Evolutionary conservation across 2,329 filamentous ascomycete species (phyloP).

Genomic region (Stagonosporopsis chrysanthemi): DNA sequence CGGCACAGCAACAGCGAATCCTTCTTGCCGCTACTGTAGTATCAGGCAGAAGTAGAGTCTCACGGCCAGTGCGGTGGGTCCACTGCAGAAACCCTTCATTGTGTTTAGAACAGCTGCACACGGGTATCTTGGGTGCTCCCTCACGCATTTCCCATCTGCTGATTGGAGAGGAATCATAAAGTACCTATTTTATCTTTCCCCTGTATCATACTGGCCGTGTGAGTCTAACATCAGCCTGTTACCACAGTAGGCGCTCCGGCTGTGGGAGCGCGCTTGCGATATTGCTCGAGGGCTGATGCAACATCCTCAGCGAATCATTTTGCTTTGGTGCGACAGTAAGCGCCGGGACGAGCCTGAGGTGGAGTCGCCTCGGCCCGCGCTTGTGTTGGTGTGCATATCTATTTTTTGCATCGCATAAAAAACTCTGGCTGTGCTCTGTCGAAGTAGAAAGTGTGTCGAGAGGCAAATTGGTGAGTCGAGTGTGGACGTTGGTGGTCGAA

Average conservation of each 20-base stretch:
- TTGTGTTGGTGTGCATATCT: conserved; percentile 5
- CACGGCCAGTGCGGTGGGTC: too few species aligned
- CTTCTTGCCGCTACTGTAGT: conserved; percentile 10
- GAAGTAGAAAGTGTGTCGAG: not conserved
- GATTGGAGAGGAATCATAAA: too few species aligned
- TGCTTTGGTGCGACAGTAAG: conserved; percentile 33
- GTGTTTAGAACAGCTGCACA: too few species aligned
- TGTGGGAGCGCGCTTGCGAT: conserved; percentile 34
- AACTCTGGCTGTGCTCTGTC: not conserved
- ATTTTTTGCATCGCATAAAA: conserved; percentile 12
- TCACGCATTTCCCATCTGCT: too few species aligned
- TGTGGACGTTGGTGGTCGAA: not conserved
- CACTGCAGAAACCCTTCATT: too few species aligned
- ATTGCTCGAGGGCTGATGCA: conserved; percentile 7
- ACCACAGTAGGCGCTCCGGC: conserved; percentile 7
- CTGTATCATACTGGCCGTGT: too few species aligned
- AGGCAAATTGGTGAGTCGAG: not conserved
- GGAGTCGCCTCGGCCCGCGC: conserved; percentile 14
- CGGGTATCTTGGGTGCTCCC: too few species aligned
- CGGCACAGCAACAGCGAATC: conserved; percentile 37
- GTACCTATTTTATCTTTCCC: too few species aligned
- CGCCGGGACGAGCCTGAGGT: conserved; percentile 23
- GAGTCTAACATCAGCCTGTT: too few species aligned
- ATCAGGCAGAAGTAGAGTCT: too few species aligned
- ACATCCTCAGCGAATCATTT: conserved; percentile 35